Percentiles rank a stretch among this genome's conserved stretches.
phyloP scores from a whole-genome alignment of 257 asterid species.

The Nicotiana noctiflora region DNA sequence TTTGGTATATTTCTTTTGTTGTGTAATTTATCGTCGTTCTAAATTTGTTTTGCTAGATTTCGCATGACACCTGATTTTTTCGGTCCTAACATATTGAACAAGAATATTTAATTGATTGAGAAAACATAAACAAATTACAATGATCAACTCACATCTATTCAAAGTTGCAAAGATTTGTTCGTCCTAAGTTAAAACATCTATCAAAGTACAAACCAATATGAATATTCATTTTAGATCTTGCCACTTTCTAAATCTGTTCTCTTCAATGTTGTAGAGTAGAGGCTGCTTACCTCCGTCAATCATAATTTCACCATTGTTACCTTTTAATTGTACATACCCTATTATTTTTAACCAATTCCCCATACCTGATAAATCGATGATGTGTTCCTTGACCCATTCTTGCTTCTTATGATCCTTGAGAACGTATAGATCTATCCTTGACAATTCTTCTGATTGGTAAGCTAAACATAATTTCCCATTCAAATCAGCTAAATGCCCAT shows the following conservation, averaged over 20 bases:
- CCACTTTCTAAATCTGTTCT: background rate
- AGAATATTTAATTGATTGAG: background rate
- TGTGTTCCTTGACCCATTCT: background rate
- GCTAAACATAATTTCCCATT: too few relatives aligned
- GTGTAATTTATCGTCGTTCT: too few relatives aligned
- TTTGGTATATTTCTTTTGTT: too few relatives aligned
- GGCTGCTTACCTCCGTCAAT: background rate
- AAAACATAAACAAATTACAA: background rate
- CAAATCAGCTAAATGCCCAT: too few relatives aligned
- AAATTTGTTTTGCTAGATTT: too few relatives aligned
- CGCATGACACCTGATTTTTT: too few relatives aligned
- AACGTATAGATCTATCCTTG: background rate
- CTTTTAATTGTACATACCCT: background rate
- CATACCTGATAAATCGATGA: background rate
- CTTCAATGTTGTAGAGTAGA: background rate
- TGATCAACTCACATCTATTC: background rate
- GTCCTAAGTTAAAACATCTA: background rate
- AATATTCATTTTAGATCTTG: background rate
- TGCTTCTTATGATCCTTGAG: background rate
- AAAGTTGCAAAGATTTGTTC: background rate
- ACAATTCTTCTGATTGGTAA: too few relatives aligned
- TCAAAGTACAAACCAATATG: background rate
- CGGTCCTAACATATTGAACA: too few relatives aligned
- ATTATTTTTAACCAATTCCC: background rate
- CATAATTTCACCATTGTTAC: background rate